Conservation (phyloP, 2,329 filamentous ascomycete species). For the Emmonsia crescens region DNA sequence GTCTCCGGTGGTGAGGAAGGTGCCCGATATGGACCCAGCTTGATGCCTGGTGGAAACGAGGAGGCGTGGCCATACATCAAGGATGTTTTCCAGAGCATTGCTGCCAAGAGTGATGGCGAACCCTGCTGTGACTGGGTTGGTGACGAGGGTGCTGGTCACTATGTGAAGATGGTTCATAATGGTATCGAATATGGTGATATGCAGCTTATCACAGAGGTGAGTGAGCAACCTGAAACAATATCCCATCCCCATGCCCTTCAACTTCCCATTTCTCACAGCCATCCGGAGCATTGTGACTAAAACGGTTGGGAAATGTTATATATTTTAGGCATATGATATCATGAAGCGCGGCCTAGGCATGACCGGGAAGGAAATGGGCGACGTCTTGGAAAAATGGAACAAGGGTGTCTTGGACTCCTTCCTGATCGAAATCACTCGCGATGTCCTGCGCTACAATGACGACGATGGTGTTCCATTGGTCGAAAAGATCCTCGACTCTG, state of each 20-base stretch:
- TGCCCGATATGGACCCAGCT: constrained; percentile 89
- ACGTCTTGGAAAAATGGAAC: constrained; percentile 94
- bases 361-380: constrained; percentile 85
- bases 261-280: neutral
- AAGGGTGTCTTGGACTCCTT: constrained; percentile 97
- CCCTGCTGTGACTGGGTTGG: constrained; percentile 99
- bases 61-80: constrained; percentile 97
- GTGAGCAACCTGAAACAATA: constrained; percentile 16
- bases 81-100: constrained; percentile 96
- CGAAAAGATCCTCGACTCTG: constrained; percentile 98
- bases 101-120: constrained; percentile 95
- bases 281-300: neutral
- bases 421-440: constrained; percentile 97
- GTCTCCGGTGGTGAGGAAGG: constrained; percentile 99
- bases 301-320: neutral
- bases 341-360: constrained; percentile 96
- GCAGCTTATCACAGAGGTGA: constrained; percentile 89
- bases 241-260: neutral
- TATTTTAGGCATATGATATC: constrained; percentile 84
- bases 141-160: constrained; percentile 98
- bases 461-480: constrained; percentile 82
- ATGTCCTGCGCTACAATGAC: constrained; percentile 98
- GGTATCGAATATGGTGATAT: constrained; percentile 99
- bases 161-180: constrained; percentile 99
- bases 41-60: constrained; percentile 99